phyloP scores from a whole-genome alignment of 75 land plant genomes.

The Selaginella tamariscina region DNA sequence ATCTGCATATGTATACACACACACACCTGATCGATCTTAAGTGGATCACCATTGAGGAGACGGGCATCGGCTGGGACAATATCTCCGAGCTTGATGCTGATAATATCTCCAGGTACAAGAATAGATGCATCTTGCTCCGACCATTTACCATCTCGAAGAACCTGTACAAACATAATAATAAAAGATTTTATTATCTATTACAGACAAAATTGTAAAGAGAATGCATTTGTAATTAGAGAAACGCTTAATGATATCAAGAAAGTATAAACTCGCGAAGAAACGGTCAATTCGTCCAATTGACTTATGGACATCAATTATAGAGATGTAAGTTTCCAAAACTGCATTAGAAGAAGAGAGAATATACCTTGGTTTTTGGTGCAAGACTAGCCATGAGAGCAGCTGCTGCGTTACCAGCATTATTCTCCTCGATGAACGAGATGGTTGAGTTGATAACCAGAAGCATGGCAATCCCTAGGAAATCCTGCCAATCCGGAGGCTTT shows the following conservation, averaged over 20 bases:
- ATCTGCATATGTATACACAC: no score
- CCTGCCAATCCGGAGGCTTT: constrained; percentile 78
- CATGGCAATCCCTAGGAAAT: constrained; percentile 62
- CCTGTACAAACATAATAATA: constrained; percentile 23
- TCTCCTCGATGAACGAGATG: constrained; percentile 82
- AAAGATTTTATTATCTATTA: not conserved
- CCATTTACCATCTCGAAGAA: constrained; percentile 60
- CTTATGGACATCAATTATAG: no score
- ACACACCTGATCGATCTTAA: constrained; percentile 54
- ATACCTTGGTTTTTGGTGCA: constrained; percentile 84
- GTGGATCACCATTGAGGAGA: constrained; percentile 69
- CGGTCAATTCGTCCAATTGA: no score
- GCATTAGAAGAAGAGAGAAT: not conserved
- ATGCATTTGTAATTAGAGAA: no score
- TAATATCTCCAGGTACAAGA: constrained; percentile 55
- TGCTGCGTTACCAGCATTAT: constrained; percentile 87
- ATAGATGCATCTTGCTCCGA: constrained; percentile 58
- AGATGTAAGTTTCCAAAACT: constrained; percentile 11
- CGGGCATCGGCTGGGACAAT: constrained; percentile 75
- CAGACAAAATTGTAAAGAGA: no score
- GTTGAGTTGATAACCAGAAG: constrained; percentile 77
- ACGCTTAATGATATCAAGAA: no score
- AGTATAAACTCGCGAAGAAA: no score
- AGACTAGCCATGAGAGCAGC: constrained; percentile 87
- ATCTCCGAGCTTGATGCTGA: constrained; percentile 63